phyloP scores from a whole-genome alignment of 2,329 filamentous ascomycete genomes.

The Septoria linicola region DNA sequence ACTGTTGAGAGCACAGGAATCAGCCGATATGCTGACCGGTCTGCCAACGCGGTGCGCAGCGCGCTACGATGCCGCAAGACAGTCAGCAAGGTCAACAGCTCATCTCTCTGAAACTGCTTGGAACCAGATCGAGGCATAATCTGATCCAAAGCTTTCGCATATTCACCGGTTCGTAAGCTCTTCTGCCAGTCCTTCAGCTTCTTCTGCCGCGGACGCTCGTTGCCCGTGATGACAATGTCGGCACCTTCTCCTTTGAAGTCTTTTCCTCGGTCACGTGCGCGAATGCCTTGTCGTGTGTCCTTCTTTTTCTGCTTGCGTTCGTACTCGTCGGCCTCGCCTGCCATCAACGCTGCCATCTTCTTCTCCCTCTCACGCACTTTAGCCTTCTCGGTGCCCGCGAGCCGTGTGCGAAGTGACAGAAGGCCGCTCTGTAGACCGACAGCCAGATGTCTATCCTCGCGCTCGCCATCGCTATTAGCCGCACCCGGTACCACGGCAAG shows the following conservation, averaged over 20 bases:
- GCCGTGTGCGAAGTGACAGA: slow-evolving; percentile 84
- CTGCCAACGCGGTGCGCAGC: slow-evolving; percentile 73
- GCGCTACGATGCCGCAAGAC: slow-evolving; percentile 86
- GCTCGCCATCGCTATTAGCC: slow-evolving; percentile 51
- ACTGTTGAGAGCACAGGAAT: slow-evolving; percentile 84
- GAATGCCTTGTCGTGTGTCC: slow-evolving; percentile 60
- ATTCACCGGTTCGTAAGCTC: slow-evolving; percentile 75
- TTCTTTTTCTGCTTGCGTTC: slow-evolving; percentile 69
- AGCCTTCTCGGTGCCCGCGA: slow-evolving; percentile 77
- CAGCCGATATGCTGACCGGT: slow-evolving; percentile 76
- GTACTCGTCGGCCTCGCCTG: slow-evolving; percentile 74
- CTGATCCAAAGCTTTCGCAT: slow-evolving; percentile 73
- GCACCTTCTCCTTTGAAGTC: slow-evolving; percentile 81
- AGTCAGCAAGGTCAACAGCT: slow-evolving; percentile 72
- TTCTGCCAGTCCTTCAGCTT: slow-evolving; percentile 75
- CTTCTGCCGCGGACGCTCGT: slow-evolving; percentile 63
- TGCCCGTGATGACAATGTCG: slow-evolving; percentile 82
- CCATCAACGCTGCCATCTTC: slow-evolving; percentile 79
- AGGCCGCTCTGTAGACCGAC: slow-evolving; percentile 94
- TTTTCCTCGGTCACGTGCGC: slow-evolving; percentile 61
- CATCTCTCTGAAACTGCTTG: slow-evolving; percentile 33
- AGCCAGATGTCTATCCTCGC: slow-evolving; percentile 86
- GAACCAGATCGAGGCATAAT: slow-evolving; percentile 54
- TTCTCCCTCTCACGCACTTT: slow-evolving; percentile 74
- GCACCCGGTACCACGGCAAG: slow-evolving; percentile 68